Evolutionary conservation across 163 green algal species (phyloP), one percentile per base, ranked within the genome.

Genomic region (Chlamydomonas reinhardtii): DNA sequence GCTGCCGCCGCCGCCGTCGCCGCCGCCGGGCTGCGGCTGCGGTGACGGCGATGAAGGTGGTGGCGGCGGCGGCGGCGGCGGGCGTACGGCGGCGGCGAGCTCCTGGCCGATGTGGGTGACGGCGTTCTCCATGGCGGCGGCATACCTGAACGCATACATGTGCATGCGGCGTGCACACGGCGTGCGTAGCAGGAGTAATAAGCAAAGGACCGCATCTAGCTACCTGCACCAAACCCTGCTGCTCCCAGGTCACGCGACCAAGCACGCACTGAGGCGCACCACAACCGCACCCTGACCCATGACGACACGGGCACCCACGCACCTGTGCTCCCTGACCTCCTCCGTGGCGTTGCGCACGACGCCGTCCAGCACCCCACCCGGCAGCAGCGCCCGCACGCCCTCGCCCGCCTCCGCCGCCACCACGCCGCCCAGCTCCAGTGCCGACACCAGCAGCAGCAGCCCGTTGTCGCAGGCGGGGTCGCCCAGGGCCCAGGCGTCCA

Each of bases 401-500:
- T 43, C 29, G 9, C 88, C 88, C 8, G 70, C 62, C 32, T 2
- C 43, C 11, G 87, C 35, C 0, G 76, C 69, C 74, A 90, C 43
- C 20, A 90, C 71, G 64, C 86, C 29, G 15, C 86, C 25, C 29
- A 83, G 31, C 29, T 25, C 19, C 22, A 83, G 31, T 16, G 15
- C 19, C 34, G 74, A 22, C 29, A 52, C 12, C 34, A 83, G 43
- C n/a, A 83, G 9, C 31, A 83, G 62, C 62, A 74, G 37, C 11
- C 88, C 88, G 64, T 90, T 90, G 70, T 90, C 69, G 82, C 88
- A 90, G 2, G 72, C 84, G 14, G 84, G 56, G 69, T 85, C 75
- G 69, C 88, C 88, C 56, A 92, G 73, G 20, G 84, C 84, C 84
- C 88, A 90, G 54, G 73, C 78, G 52, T 87, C 84, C 32, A 88